These are phyloP conservation scores for Xerocomellus dryophilus DNA, from an alignment of 768 basidiomycete species.

Conservation along the genomic window DNA sequence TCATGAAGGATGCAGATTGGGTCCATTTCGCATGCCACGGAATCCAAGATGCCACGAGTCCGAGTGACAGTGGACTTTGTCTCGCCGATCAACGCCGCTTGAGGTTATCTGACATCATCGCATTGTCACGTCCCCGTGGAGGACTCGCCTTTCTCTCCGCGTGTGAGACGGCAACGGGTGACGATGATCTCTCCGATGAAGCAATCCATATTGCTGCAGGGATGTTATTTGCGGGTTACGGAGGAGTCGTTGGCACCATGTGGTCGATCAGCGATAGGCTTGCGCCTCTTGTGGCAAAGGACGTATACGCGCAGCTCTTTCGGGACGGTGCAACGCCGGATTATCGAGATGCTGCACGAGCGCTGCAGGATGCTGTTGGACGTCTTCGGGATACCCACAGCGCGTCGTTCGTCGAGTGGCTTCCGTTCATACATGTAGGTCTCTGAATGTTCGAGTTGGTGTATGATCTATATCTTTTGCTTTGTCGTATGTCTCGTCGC, in stretches of 20 bases:
- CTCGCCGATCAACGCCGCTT: too few species aligned
- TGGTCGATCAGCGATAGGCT: constrained; percentile 26
- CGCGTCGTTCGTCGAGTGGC: constrained; percentile 1
- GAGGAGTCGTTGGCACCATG: too few species aligned
- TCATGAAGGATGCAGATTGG: constrained; percentile 2
- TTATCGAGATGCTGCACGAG: neutral
- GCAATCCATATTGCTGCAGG: too few species aligned
- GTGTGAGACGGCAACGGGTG: neutral
- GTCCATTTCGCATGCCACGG: neutral
- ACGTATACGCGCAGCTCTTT: constrained; percentile 29
- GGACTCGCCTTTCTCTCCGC: too few species aligned
- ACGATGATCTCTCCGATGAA: neutral
- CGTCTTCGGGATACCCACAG: neutral
- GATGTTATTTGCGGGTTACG: too few species aligned
- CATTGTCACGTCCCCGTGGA: neutral
- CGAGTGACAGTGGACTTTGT: neutral
- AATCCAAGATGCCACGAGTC: neutral
- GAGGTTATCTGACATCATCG: neutral
- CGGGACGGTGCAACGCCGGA: neutral
- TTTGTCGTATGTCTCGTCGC: neutral
- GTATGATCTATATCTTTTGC: neutral
- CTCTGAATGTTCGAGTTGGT: neutral
- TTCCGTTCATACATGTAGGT: constrained; percentile 10
- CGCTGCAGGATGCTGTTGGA: neutral
- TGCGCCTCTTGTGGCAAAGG: constrained; percentile 34